Conservation (phyloP, 2,329 filamentous ascomycete genomes). For the Colletotrichum graminicola region DNA sequence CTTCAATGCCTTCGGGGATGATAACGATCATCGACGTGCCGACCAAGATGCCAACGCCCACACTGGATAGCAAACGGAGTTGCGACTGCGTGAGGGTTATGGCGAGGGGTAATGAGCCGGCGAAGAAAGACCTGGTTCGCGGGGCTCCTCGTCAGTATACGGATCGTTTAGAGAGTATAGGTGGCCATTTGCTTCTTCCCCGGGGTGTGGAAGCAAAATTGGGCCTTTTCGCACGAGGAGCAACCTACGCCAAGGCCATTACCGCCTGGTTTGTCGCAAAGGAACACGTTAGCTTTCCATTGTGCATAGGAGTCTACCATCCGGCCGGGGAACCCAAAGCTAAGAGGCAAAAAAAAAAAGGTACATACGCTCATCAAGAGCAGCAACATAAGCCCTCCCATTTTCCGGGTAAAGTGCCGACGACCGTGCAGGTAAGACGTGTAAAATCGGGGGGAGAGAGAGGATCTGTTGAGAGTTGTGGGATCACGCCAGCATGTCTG, state of each 20-base stretch:
- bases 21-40: slow-evolving; percentile 97
- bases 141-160: slow-evolving; percentile 21
- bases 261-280: slow-evolving; percentile 56
- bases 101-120: slow-evolving; percentile 89
- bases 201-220: background rate
- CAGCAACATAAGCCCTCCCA: slow-evolving; percentile 57
- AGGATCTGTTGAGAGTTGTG: slow-evolving; percentile 19
- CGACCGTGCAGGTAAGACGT: slow-evolving; percentile 11
- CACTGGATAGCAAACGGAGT: slow-evolving; percentile 87
- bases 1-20: slow-evolving; percentile 95
- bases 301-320: background rate
- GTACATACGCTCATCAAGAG: slow-evolving; percentile 57
- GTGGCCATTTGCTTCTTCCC: slow-evolving; percentile 11
- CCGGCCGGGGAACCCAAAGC: slow-evolving; percentile 34
- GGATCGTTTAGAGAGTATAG: slow-evolving; percentile 20
- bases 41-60: slow-evolving; percentile 93
- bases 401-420: slow-evolving; percentile 44
- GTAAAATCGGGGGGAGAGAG: background rate
- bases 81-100: slow-evolving; percentile 89
- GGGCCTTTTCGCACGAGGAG: slow-evolving; percentile 34
- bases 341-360: background rate
- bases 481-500: slow-evolving; percentile 37
- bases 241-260: slow-evolving; percentile 70
- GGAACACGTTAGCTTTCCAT: slow-evolving; percentile 26
- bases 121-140: slow-evolving; percentile 83